Evolutionary conservation across 148 eudicot species (phyloP), one percentile per base, ranked within the genome.

Genomic region (Amaranthus palmeri): DNA sequence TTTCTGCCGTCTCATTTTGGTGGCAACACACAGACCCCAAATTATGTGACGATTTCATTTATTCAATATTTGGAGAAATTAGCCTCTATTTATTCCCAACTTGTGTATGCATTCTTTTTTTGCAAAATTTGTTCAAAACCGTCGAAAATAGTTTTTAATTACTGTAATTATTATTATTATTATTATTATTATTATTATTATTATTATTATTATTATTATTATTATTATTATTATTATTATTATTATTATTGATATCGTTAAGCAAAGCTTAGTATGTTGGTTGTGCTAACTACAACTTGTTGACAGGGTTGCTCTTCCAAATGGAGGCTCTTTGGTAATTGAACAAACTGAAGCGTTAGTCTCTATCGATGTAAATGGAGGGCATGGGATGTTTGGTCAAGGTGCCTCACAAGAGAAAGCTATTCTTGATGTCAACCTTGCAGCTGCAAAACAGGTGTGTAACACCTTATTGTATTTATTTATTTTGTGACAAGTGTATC

Each of bases 341-440:
- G 97, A 93, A 83, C 97, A 93, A 82, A 93, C 98, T 50, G 98
- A 93, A 83, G 98, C 97, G 77, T 83, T 93, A 73, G 97, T 93
- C 54, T 91, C 98, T 45, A 80, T 93, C 70, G 98, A 91, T 74
- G 98, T 93, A 71, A 93, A 93, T 82, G 96, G 98, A 60, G 98
- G 98, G 52, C 93, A 86, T 66, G 85, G 89, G 56, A 89, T 91
- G 93, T 87, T 91, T 79, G 96, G 97, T 73, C 85, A 93, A 70
- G 88, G 90, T 65, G 86, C 88, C 73, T 91, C 98, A 60, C 98
- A 88, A 79, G 96, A 93, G 82, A 85, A 88, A 78, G 97, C 97
- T 77, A 81, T 89, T 73, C 89, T 93, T 74, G 86, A 89, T 79
- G 97, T 91, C 86, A 93, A 93, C 88, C 96, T 91, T 70, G 90